A percentile compares a stretch with the other conserved stretches of the same genome.
Evolutionary conservation across 2,329 filamentous ascomycete species (phyloP).

Genomic region (Ceratocystis lukuohia): DNA sequence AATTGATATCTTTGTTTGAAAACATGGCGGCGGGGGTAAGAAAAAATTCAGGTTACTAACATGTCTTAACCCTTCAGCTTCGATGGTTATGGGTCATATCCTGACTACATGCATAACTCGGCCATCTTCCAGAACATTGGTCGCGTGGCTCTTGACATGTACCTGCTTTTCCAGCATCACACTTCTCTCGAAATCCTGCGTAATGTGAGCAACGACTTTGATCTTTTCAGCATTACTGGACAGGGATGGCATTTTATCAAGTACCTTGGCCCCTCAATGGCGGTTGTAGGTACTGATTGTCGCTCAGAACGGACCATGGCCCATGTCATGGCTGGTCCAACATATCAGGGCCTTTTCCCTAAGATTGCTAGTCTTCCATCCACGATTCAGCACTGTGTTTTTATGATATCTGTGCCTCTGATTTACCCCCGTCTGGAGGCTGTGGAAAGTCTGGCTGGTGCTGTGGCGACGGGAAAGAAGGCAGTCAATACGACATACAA

Average conservation of each 20-base stretch:
- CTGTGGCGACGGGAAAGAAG: conserved; percentile 88
- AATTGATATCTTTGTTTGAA: background rate
- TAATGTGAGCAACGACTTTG: conserved; percentile 73
- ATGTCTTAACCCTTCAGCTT: conserved; percentile 44
- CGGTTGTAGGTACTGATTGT: conserved; percentile 80
- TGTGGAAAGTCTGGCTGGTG: conserved; percentile 81
- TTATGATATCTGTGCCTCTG: conserved; percentile 86
- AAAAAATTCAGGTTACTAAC: conserved; percentile 16
- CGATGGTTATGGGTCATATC: conserved; percentile 93
- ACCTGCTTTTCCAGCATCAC: conserved; percentile 94
- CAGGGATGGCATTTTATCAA: conserved; percentile 98
- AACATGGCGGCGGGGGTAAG: background rate
- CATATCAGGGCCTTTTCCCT: conserved; percentile 93
- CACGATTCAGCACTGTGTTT: conserved; percentile 90
- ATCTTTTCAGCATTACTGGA: conserved; percentile 95
- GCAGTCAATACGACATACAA: conserved; percentile 95
- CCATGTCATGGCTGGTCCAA: conserved; percentile 88
- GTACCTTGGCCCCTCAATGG: conserved; percentile 80
- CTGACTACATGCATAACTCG: conserved; percentile 95
- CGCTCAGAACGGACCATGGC: conserved; percentile 80
- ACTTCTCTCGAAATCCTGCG: conserved; percentile 88
- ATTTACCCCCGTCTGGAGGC: conserved; percentile 85
- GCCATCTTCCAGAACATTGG: conserved; percentile 98
- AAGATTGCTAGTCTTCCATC: conserved; percentile 84
- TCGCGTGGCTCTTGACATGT: conserved; percentile 91